Conservation (phyloP, 2,329 filamentous ascomycete species). For the Phoma sp. region DNA sequence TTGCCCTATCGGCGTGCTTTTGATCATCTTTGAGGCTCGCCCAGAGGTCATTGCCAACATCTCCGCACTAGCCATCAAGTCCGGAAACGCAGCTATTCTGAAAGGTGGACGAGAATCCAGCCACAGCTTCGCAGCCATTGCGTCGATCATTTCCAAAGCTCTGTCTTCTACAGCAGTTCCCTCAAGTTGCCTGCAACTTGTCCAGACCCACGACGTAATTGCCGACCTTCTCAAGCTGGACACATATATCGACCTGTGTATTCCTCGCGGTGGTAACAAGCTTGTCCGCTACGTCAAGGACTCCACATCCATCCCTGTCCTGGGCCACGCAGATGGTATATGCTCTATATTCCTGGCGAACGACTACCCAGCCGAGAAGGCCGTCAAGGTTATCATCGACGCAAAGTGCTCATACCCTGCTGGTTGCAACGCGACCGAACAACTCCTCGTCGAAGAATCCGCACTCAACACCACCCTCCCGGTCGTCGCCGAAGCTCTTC, state of each 20-base stretch:
- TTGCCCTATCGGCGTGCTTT: conserved; percentile 93
- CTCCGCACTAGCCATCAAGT: conserved; percentile 93
- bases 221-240: conserved; percentile 86
- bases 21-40: conserved; percentile 97
- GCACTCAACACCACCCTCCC: conserved; percentile 73
- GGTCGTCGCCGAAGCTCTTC: conserved; percentile 73
- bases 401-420: conserved; percentile 94
- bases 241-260: conserved; percentile 89
- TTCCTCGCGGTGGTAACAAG: conserved; percentile 89
- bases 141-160: conserved; percentile 80
- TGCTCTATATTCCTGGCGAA: conserved; percentile 85
- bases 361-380: conserved; percentile 75
- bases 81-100: conserved; percentile 93
- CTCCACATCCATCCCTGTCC: conserved; percentile 90
- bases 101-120: conserved; percentile 98
- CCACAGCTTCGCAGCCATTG: conserved; percentile 92
- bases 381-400: conserved; percentile 80
- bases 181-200: conserved; percentile 86
- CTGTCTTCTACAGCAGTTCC: conserved; percentile 77
- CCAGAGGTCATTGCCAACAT: conserved; percentile 99
- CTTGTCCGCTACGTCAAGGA: conserved; percentile 89
- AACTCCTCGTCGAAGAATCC: conserved; percentile 79
- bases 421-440: conserved; percentile 94
- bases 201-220: conserved; percentile 90
- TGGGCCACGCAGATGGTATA: conserved; percentile 94